Conservation (phyloP, 768 basidiomycete genomes). For the Rhizopogon roseolus region DNA sequence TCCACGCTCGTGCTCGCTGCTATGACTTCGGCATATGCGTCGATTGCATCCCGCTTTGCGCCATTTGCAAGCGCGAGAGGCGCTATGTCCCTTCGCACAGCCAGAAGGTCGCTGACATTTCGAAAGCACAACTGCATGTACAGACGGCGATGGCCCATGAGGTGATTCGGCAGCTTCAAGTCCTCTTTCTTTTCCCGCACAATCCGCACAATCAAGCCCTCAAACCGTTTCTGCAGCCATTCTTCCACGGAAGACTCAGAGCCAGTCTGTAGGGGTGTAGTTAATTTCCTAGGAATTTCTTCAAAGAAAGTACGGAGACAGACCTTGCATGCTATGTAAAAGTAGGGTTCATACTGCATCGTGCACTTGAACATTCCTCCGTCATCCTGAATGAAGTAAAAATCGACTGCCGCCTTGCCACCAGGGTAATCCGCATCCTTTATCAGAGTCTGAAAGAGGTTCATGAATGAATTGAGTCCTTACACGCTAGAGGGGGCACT, state of each 20-base stretch:
- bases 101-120: constrained; percentile 88
- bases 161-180: constrained; percentile 90
- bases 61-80: constrained; percentile 88
- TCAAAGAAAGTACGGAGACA: constrained; percentile 13
- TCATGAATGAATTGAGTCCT: neutral
- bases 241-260: constrained; percentile 90
- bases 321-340: constrained; percentile 89
- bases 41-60: constrained; percentile 90
- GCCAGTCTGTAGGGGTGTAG: constrained; percentile 49
- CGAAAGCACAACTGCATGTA: constrained; percentile 88
- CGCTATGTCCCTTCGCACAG: constrained; percentile 82
- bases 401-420: constrained; percentile 90
- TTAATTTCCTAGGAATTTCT: neutral
- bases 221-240: constrained; percentile 91
- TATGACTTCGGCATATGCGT: constrained; percentile 96
- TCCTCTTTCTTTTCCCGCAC: constrained; percentile 87
- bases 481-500: constrained; percentile 23
- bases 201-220: constrained; percentile 78
- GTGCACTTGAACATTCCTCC: constrained; percentile 96
- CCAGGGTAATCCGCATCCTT: constrained; percentile 82
- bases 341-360: constrained; percentile 90
- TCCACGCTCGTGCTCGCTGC: constrained; percentile 66
- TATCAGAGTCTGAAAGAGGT: constrained; percentile 60
- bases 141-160: constrained; percentile 88
- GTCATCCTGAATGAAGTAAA: constrained; percentile 96